phyloP scores from a whole-genome alignment of 352 stramenopile genomes.

The Lagenidium giganteum region DNA sequence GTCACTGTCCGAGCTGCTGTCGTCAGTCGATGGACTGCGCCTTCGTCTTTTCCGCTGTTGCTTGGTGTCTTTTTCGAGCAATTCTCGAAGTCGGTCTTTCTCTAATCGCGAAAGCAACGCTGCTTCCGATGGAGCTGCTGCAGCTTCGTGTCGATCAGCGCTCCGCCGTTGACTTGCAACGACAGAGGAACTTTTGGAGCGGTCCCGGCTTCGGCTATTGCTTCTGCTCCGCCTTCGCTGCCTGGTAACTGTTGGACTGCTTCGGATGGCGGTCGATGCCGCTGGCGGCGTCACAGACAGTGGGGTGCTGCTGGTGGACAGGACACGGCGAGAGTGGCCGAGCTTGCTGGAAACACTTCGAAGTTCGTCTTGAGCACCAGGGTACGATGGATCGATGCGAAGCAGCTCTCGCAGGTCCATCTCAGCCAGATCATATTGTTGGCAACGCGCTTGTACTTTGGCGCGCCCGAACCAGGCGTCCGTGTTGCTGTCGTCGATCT shows the following conservation, averaged over 20 bases:
- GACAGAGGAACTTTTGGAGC: too few species aligned
- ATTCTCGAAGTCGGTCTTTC: constrained; percentile 22
- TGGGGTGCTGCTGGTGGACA: too few species aligned
- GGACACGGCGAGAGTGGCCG: constrained; percentile 11
- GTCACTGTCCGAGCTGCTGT: constrained; percentile 2
- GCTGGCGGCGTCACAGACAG: too few species aligned
- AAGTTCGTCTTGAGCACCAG: constrained; percentile 12
- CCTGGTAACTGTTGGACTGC: too few species aligned
- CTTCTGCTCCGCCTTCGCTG: constrained; percentile 6
- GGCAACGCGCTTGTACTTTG: too few species aligned
- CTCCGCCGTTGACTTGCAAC: neutral
- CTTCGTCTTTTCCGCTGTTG: constrained; percentile 4
- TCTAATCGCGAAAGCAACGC: constrained; percentile 14
- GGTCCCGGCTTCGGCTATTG: too few species aligned
- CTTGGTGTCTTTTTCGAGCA: constrained; percentile 30
- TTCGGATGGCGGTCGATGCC: too few species aligned
- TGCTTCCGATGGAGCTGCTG: neutral
- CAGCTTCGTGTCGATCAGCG: neutral
- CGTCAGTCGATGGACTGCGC: neutral
- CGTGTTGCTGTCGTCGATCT: constrained; percentile 22
- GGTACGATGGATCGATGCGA: constrained; percentile 12
- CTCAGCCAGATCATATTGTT: too few species aligned
- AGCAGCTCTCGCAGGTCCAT: constrained; percentile 29
- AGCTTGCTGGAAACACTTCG: too few species aligned
- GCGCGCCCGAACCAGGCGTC: constrained; percentile 13